Evolutionary conservation across 306 rosid genomes (phyloP), one percentile per base, ranked within the genome.

Genomic region (Prosopis cineraria): DNA sequence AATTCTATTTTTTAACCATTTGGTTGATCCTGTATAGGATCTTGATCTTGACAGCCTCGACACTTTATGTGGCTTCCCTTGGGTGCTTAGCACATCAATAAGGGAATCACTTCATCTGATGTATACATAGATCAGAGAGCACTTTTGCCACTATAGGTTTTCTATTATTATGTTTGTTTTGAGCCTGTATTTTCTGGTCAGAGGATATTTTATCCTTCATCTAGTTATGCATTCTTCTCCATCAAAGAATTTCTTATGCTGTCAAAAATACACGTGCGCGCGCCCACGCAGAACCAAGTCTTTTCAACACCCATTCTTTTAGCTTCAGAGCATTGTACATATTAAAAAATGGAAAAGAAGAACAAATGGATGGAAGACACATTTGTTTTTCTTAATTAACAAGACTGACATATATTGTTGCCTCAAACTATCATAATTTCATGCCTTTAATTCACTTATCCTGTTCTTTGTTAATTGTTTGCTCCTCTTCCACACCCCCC

Each of bases 361-460:
- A 20, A 53, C 27, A 47, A 47, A 19, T n/a, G 4, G 58, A 6
- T 48, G 56, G 20, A 19, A n/a, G 24, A 7, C 24, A 19, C 22
- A 5, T 50, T n/a, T 22, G 59, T 20, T 20, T 50, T 50, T 50
- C 58, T 52, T 52, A 22, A 52, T 52, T n/a, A 52, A 7, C 11
- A 58, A 58, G 65, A 13, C 36, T 27, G 16, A 1, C 34, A 27
- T 27, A 58, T 58, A 27, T 25, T 10, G 34, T 25, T 58, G 65
- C 36, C 65, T 27, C 50, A 67, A 58, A 29, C 50, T 45, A 34
- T 75, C 63, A 40, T 20, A 37, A 65, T 41, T n/a, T 36, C 30
- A 19, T 6, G 77, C 50, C 34, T 48, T 70, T 82, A 74, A 68
- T 55, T 56, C 70, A 65, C 75, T 72, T 74, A 12, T 40, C 48